These are phyloP conservation scores for Nemophila menziesii DNA, from an alignment of 257 asterid species.

Conservation along the genomic window DNA sequence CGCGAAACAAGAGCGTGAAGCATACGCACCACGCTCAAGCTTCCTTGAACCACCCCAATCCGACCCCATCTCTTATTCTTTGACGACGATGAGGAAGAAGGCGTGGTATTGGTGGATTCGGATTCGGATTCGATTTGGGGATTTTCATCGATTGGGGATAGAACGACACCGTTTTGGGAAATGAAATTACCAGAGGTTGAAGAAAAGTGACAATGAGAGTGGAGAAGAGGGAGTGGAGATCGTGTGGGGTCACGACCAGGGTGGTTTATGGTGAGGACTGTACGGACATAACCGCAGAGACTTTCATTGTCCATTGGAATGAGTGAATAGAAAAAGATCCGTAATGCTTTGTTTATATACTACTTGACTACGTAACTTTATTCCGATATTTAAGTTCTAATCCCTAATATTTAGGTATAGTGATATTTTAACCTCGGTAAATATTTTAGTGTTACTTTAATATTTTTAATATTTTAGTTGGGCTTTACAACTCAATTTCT, in stretches of 20 bases:
- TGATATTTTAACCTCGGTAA: too few relatives aligned
- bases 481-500: too few relatives aligned
- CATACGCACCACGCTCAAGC: conserved; percentile 65
- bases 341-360: too few relatives aligned
- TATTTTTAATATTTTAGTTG: too few relatives aligned
- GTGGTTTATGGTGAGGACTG: conserved; percentile 27
- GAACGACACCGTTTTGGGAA: conserved; percentile 20
- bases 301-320: conserved; percentile 11
- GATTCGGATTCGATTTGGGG: conserved; percentile 1
- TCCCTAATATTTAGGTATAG: too few relatives aligned
- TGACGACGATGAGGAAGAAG: conserved; percentile 7
- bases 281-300: conserved; percentile 64
- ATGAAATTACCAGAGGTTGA: conserved; percentile 29
- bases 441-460: too few relatives aligned
- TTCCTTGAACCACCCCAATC: conserved; percentile 70
- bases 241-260: conserved; percentile 13
- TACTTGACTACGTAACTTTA: too few relatives aligned
- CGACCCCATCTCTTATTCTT: conserved; percentile 36
- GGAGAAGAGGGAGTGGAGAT: conserved; percentile 22
- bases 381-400: too few relatives aligned
- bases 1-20: conserved; percentile 40
- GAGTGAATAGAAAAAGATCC: too few relatives aligned
- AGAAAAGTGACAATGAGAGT: conserved; percentile 36
- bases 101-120: background rate
- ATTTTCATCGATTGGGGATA: conserved; percentile 27